A percentile compares a stretch with the other conserved stretches of the same genome.
Evolutionary conservation across 73 alveolate genomes (phyloP).

Genomic region (Urostyla sp.): DNA sequence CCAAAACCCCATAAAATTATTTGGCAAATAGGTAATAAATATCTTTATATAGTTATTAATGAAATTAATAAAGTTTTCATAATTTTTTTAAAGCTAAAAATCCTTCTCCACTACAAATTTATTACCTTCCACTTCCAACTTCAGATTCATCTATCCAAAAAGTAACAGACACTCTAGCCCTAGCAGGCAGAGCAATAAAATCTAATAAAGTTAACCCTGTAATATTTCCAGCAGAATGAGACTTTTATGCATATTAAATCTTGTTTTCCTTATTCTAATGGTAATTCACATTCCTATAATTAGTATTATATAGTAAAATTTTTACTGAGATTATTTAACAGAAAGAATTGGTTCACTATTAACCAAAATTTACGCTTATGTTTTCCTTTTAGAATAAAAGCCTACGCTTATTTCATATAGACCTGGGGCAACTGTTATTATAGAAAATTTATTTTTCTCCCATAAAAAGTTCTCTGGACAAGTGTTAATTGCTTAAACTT

Average conservation of each 20-base stretch:
- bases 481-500: slow-evolving; percentile 91
- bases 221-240: slow-evolving; percentile 91
- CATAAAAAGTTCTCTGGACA: slow-evolving; percentile 98
- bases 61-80: slow-evolving; percentile 20
- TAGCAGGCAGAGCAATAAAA: slow-evolving; percentile 95
- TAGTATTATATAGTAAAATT: not conserved
- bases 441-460: slow-evolving; percentile 93
- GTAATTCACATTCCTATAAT: slow-evolving; percentile 49
- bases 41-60: not conserved
- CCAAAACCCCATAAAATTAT: no score
- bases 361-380: slow-evolving; percentile 89
- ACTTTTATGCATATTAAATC: slow-evolving; percentile 75
- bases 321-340: slow-evolving; percentile 69
- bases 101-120: no score
- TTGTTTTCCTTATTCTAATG: slow-evolving; percentile 74
- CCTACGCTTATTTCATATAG: slow-evolving; percentile 96
- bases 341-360: slow-evolving; percentile 96
- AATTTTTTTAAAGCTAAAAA: slow-evolving; percentile 48
- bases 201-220: slow-evolving; percentile 97
- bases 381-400: slow-evolving; percentile 94
- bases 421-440: slow-evolving; percentile 94
- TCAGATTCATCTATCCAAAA: slow-evolving; percentile 88
- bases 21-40: not conserved
- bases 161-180: slow-evolving; percentile 92
- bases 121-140: slow-evolving; percentile 34